phyloP scores from a whole-genome alignment of 2,329 filamentous ascomycete genomes.

The Aschersonia sp. region DNA sequence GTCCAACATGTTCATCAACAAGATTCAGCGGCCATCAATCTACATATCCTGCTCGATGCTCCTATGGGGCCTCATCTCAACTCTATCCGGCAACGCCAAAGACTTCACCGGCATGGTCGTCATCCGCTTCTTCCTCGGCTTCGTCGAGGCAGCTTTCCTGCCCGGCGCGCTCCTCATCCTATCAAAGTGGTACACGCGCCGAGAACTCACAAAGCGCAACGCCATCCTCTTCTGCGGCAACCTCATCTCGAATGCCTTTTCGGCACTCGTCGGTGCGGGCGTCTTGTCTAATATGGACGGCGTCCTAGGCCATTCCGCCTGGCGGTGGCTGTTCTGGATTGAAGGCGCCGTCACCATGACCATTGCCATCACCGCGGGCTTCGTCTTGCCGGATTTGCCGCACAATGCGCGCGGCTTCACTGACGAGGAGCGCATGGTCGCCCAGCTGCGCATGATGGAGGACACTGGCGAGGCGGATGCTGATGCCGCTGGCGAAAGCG shows the following conservation, averaged over 20 bases:
- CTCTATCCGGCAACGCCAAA: slow-evolving; percentile 34
- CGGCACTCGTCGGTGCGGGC: slow-evolving; percentile 42
- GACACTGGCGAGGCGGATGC: slow-evolving; percentile 42
- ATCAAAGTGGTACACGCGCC: slow-evolving; percentile 53
- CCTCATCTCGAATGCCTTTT: slow-evolving; percentile 45
- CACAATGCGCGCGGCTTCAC: slow-evolving; percentile 43
- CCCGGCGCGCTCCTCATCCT: slow-evolving; percentile 50
- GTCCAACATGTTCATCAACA: slow-evolving; percentile 43
- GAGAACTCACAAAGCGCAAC: slow-evolving; percentile 38
- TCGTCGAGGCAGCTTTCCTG: slow-evolving; percentile 49
- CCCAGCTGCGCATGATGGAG: slow-evolving; percentile 40
- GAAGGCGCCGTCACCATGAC: slow-evolving; percentile 38
- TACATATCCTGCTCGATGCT: slow-evolving; percentile 39
- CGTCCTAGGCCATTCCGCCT: slow-evolving; percentile 36
- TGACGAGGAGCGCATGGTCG: slow-evolving; percentile 40
- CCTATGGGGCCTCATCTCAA: slow-evolving; percentile 47
- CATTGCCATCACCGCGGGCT: slow-evolving; percentile 28
- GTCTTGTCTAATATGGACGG: slow-evolving; percentile 44
- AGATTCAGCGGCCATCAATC: slow-evolving; percentile 33
- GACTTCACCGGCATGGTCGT: slow-evolving; percentile 40
- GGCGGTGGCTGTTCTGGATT: slow-evolving; percentile 49
- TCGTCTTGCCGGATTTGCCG: slow-evolving; percentile 39
- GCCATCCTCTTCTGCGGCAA: slow-evolving; percentile 45
- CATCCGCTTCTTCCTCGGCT: slow-evolving; percentile 45
- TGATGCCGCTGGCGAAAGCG: slow-evolving; percentile 32